Percentiles rank a stretch among this genome's conserved stretches.
phyloP scores from a whole-genome alignment of 805 yeast genomes.

The Scheffersomyces ergatensis region DNA sequence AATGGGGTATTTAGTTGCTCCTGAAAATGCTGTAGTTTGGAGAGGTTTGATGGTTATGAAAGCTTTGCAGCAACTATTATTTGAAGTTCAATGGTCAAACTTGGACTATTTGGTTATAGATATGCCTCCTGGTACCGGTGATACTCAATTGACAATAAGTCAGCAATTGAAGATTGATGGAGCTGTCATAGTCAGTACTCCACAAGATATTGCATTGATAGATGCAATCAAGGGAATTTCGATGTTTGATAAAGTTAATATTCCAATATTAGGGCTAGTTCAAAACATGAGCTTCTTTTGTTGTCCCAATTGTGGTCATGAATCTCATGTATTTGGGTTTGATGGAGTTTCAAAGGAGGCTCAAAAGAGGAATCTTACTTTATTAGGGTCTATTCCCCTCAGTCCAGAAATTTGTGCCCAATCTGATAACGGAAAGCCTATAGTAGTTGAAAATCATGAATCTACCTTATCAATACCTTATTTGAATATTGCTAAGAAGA shows the following conservation, averaged over 20 bases:
- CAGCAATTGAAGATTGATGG: conserved; percentile 78
- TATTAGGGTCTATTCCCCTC: conserved; percentile 69
- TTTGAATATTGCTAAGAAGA: conserved; percentile 40
- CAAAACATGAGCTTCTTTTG: conserved; percentile 78
- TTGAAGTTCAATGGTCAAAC: conserved; percentile 72
- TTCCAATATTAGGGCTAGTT: conserved; percentile 74
- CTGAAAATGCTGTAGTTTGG: conserved; percentile 77
- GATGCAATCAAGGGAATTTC: conserved; percentile 80
- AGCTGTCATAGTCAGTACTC: conserved; percentile 79
- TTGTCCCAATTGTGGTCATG: conserved; percentile 76
- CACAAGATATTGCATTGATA: conserved; percentile 78
- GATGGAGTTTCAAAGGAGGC: conserved; percentile 59
- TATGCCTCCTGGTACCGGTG: conserved; percentile 93
- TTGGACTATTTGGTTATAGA: conserved; percentile 73
- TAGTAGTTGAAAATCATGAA: conserved; percentile 44
- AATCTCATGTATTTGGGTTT: conserved; percentile 70
- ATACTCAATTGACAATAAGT: conserved; percentile 77
- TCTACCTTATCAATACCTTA: conserved; percentile 42
- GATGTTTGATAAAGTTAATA: conserved; percentile 69
- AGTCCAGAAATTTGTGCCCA: conserved; percentile 55
- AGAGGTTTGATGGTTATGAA: conserved; percentile 85
- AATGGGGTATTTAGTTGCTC: conserved; percentile 75
- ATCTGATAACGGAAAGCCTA: conserved; percentile 67
- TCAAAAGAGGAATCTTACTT: conserved; percentile 40
- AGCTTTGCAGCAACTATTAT: conserved; percentile 79